Evolutionary conservation across 192 early-diverging fungal genomes (phyloP).

Genomic region (Entomortierella beljakovae): DNA sequence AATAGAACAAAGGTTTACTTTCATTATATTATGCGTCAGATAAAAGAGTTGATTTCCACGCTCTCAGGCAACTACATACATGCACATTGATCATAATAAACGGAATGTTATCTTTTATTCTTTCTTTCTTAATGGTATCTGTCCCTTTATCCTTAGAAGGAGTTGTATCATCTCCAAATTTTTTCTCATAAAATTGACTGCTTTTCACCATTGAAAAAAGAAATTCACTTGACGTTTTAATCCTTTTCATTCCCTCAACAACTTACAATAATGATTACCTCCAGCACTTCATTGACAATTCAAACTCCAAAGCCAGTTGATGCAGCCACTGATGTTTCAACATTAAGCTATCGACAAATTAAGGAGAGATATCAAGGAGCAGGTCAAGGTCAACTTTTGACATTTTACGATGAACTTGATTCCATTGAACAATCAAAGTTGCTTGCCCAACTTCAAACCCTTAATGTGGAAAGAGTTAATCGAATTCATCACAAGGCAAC

Average conservation of each 20-base stretch:
- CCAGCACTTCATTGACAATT: slow-evolving; percentile 32
- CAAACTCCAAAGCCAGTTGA: slow-evolving; percentile 44
- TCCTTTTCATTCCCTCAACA: not conserved
- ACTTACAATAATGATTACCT: slow-evolving; percentile 30
- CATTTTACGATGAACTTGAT: slow-evolving; percentile 78
- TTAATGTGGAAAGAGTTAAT: slow-evolving; percentile 88
- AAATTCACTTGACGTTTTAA: not conserved
- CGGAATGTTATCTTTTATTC: no score
- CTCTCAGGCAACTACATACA: no score
- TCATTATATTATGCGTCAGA: no score
- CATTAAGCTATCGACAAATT: slow-evolving; percentile 56
- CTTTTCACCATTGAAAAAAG: no score
- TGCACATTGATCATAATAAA: no score
- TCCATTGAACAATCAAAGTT: slow-evolving; percentile 67
- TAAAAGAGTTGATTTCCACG: no score
- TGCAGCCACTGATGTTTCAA: slow-evolving; percentile 21
- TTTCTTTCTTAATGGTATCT: no score
- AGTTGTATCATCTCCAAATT: not conserved
- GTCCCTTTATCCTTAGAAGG: no score
- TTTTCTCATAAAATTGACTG: no score
- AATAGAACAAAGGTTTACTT: no score
- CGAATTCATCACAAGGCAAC: slow-evolving; percentile 85
- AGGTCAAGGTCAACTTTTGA: slow-evolving; percentile 91
- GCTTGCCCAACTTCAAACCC: slow-evolving; percentile 70
- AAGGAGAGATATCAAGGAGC: slow-evolving; percentile 73